phyloP scores from a whole-genome alignment of 2,329 filamentous ascomycete species.

The Xylariaceae sp. region DNA sequence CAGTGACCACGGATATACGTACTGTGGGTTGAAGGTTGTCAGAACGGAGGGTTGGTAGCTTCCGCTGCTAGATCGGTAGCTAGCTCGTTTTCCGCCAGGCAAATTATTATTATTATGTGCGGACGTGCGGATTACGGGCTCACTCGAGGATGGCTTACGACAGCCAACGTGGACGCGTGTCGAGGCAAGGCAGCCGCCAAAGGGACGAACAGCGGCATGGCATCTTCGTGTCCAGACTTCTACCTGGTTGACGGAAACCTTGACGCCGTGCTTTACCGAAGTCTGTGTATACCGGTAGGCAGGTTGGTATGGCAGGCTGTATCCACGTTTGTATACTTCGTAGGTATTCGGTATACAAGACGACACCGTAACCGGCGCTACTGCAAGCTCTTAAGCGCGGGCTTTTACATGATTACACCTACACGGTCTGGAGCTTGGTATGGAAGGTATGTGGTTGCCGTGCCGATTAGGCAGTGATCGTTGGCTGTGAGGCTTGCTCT shows the following conservation, averaged over 20 bases:
- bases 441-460: background rate
- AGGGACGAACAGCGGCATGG: background rate
- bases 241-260: background rate
- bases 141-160: background rate
- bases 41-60: too few relatives aligned
- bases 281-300: background rate
- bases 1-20: too few relatives aligned
- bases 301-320: too few relatives aligned
- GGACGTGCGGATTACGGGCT: background rate
- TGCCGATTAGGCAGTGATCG: constrained; percentile 13
- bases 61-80: too few relatives aligned
- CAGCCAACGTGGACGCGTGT: too few relatives aligned
- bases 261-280: background rate
- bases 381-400: constrained; percentile 14
- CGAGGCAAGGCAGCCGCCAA: background rate
- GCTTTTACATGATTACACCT: background rate
- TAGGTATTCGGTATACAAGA: background rate
- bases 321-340: too few relatives aligned
- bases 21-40: too few relatives aligned
- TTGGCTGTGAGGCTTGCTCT: background rate
- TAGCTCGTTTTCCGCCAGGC: too few relatives aligned
- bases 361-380: constrained; percentile 1
- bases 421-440: constrained; percentile 6
- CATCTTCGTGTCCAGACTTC: background rate
- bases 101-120: too few relatives aligned